Evolutionary conservation across 257 asterid genomes (phyloP).

Genomic region (Eustoma russellianum): DNA sequence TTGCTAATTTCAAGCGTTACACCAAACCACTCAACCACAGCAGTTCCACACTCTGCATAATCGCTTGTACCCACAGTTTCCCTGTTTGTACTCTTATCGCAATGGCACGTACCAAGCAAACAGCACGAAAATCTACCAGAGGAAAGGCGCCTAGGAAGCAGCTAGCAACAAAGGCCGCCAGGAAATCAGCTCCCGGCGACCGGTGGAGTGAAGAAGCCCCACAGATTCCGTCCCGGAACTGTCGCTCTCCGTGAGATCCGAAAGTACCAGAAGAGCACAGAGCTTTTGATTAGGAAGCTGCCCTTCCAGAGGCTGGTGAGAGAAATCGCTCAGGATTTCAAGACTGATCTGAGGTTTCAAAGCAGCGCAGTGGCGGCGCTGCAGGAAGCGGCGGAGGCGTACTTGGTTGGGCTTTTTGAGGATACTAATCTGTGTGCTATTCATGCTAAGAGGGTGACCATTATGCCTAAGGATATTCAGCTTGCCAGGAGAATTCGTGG

Average conservation of each 20-base stretch:
- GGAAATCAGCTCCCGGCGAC: constrained; percentile 17
- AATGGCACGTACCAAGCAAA: constrained; percentile 17
- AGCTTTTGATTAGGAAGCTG: constrained; percentile 12
- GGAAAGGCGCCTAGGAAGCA: constrained; percentile 19
- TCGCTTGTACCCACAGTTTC: too few relatives aligned
- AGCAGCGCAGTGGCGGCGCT: constrained; percentile 17
- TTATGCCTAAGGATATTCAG: constrained; percentile 15
- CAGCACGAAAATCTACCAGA: constrained; percentile 12
- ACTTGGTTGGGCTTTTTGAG: constrained; percentile 13
- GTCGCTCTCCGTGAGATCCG: constrained; percentile 14
- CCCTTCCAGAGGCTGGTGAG: constrained; percentile 18
- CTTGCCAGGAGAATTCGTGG: constrained; percentile 15
- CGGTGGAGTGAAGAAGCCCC: constrained; percentile 20
- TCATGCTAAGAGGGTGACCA: constrained; percentile 13
- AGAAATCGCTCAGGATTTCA: constrained; percentile 16
- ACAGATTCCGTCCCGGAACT: constrained; percentile 15
- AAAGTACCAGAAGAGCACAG: constrained; percentile 14
- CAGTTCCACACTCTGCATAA: too few relatives aligned
- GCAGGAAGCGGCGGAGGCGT: constrained; percentile 16
- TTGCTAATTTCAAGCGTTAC: too few relatives aligned
- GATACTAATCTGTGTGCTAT: constrained; percentile 14
- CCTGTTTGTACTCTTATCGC: neutral
- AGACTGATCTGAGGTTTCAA: constrained; percentile 15
- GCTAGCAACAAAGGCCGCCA: constrained; percentile 14
- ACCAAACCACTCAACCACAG: too few relatives aligned